Percentiles rank a stretch among this genome's conserved stretches.
These are phyloP conservation scores for Luffa acutangula DNA, from an alignment of 306 rosid genomes.

Conservation along the genomic window DNA sequence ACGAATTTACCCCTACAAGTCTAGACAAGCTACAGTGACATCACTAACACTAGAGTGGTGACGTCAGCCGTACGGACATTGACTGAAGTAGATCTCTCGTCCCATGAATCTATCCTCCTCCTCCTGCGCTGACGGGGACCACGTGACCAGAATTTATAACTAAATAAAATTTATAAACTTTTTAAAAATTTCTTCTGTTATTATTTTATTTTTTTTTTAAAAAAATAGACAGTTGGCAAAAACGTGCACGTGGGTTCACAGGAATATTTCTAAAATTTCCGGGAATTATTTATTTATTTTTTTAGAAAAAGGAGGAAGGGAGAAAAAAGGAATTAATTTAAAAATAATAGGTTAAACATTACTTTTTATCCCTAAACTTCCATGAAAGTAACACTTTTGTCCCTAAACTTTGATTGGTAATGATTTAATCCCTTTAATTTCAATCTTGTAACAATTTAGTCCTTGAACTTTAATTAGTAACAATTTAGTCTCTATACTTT, in stretches of 20 bases:
- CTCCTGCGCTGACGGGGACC: constrained; percentile 8
- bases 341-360: not conserved
- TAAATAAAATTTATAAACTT: not conserved
- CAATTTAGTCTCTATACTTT: too few relatives aligned
- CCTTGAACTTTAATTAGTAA: too few relatives aligned
- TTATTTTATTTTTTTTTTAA: not conserved
- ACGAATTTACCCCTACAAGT: not conserved
- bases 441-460: too few relatives aligned
- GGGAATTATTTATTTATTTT: not conserved
- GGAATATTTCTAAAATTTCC: not conserved
- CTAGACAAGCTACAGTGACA: not conserved
- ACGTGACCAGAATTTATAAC: not conserved
- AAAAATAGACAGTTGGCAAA: not conserved
- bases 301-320: not conserved
- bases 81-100: constrained; percentile 1
- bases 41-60: not conserved
- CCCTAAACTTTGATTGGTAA: too few relatives aligned
- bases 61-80: constrained; percentile 1
- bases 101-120: constrained; percentile 11
- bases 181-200: not conserved
- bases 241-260: constrained; percentile 6
- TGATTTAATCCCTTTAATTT: too few relatives aligned
- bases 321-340: not conserved
- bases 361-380: too few relatives aligned
- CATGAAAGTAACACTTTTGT: too few relatives aligned